phyloP scores from a whole-genome alignment of 805 yeast genomes.

The Zygotorulaspora chibaensis region DNA sequence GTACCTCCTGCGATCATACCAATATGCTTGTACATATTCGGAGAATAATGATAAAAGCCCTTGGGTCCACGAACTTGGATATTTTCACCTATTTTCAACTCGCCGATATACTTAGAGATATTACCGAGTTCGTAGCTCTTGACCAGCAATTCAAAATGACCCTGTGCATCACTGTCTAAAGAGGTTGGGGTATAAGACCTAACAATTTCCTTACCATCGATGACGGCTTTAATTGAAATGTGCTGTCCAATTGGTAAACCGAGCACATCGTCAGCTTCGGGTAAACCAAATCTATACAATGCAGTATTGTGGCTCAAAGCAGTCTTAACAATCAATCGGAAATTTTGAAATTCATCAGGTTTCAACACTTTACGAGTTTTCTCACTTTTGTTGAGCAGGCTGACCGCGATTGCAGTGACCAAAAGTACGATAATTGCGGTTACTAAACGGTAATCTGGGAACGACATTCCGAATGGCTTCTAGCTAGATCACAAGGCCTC shows the following conservation, averaged over 20 bases:
- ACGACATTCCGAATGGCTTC: conserved; percentile 5
- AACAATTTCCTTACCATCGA: conserved; percentile 74
- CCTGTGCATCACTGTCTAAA: conserved; percentile 64
- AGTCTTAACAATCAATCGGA: conserved; percentile 75
- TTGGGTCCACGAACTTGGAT: conserved; percentile 85
- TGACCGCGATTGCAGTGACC: conserved; percentile 14
- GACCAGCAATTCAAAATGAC: conserved; percentile 79
- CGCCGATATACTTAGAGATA: conserved; percentile 69
- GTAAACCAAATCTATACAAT: conserved; percentile 77
- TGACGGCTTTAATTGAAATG: conserved; percentile 69
- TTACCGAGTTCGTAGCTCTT: conserved; percentile 84
- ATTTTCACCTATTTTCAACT: conserved; percentile 70
- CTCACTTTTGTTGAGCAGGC: conserved; percentile 36
- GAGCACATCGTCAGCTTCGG: conserved; percentile 63
- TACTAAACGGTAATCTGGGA: conserved; percentile 7
- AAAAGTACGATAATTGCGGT: conserved; percentile 16
- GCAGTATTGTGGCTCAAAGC: conserved; percentile 77
- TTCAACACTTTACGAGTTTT: conserved; percentile 45
- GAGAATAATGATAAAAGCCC: conserved; percentile 78
- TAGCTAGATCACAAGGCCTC: not conserved
- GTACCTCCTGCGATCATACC: conserved; percentile 98
- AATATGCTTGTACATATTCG: conserved; percentile 67
- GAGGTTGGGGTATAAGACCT: conserved; percentile 91
- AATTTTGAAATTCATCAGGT: conserved; percentile 65
- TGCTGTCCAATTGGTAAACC: conserved; percentile 96